Evolutionary conservation across 768 basidiomycete genomes (phyloP), one percentile per base, ranked within the genome.

Genomic region (Suillus americanus): DNA sequence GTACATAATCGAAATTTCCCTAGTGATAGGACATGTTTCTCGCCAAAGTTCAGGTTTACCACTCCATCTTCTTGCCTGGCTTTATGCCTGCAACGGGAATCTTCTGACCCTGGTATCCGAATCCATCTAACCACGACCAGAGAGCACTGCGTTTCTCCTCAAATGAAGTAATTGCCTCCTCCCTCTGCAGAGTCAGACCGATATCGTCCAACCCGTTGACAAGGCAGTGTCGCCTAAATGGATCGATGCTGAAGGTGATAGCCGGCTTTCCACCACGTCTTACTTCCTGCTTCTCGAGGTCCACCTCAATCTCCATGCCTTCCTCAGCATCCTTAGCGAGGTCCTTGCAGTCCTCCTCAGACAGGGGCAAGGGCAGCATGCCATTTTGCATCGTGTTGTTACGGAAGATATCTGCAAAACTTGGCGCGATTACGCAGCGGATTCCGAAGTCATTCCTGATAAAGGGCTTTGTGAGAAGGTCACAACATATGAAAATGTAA

Each of bases 41-140:
- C 3, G 48, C 25, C 48, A 25, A 50, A 25, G 14, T 18, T 57
- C 38, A 38, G 53, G 35, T 65, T 81, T 75, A 94, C 92, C 92
- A 94, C 50, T 94, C 92, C 74, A 85, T 90, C 77, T 85, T 87
- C 60, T 75, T 76, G 38, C 72, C 73, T 55, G 73, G 72, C 72
- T 79, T 82, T 23, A 65, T 71, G 8, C 79, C 69, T 9, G 74
- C 70, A 25, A 87, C 79, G 2, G 89, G 88, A 62, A 94, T 92
- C 74, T 89, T 90, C 50, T 82, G 85, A 54, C 89, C 90, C 73
- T 89, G 83, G 79, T 95, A 97, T 33, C 95, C 95, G 66, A 97
- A 92, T 41, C 97, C 97, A 73, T 99, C 94, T 74, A 98, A 79
- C 97, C 97, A 99, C 6, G 97, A 92, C 95, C 95, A 99, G 64